Conservation (phyloP, 1,284 basidiomycete genomes). For the Uromyces viciae-fabae region DNA sequence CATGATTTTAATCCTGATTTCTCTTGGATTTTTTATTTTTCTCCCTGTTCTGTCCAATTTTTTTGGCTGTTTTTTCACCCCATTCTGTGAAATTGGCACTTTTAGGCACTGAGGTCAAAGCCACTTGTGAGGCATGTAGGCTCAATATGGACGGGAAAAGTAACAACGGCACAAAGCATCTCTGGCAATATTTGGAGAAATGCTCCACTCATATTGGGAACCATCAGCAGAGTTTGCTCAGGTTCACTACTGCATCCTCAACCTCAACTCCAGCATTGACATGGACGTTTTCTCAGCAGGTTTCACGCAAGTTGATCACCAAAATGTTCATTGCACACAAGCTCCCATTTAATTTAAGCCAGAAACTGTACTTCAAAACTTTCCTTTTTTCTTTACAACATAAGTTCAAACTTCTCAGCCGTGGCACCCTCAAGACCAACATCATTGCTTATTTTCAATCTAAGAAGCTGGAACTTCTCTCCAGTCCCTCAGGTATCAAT, state of each 20-base stretch:
- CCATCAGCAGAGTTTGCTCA: background rate
- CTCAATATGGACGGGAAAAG: background rate
- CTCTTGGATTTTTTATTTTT: no score
- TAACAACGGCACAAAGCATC: background rate
- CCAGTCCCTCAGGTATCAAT: background rate
- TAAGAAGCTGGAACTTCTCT: background rate
- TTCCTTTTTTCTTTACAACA: background rate
- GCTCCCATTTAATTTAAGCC: background rate
- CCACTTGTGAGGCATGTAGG: no score
- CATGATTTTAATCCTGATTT: no score
- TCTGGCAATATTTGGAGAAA: background rate
- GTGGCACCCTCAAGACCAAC: background rate
- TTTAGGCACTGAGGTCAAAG: no score
- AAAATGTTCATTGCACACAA: background rate
- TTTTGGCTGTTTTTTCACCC: no score
- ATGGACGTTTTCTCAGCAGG: background rate
- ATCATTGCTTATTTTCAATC: background rate
- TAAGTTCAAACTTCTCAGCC: background rate
- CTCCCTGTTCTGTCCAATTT: no score
- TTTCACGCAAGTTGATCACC: background rate
- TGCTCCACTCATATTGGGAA: background rate
- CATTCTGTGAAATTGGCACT: no score
- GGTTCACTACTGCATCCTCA: background rate
- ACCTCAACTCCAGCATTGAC: background rate
- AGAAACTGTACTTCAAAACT: background rate